Base-by-base conservation (phyloP, 345 rosid species). In the Corchorus capsularis region DNA sequence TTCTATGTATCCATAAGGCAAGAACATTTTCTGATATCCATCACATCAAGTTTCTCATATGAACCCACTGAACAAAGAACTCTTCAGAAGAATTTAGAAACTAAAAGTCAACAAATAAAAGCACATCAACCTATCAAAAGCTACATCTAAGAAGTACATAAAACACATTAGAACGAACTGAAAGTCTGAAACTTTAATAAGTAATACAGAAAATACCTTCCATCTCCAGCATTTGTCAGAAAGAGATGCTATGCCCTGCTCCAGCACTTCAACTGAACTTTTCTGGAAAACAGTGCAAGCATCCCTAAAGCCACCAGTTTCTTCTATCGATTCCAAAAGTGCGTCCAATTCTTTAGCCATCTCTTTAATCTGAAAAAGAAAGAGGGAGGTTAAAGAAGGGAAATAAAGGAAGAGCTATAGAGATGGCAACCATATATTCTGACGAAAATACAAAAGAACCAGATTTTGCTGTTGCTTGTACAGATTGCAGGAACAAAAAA, bases 231-330 rank as follows among this genome's bases (percentile, higher is more conserved):
- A 92, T 77, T 82, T 89, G 67, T 83, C 83, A 82, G 91, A 89
- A 77, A 93, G 88, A 76, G 49, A 76, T 71, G 75, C 77, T 72
- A 92, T 80, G 78, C 89, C 90, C 66, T 87, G 81, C 81, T 92
- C 99, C 85, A 96, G 74, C 81, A 77, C 90, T 81, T 92, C 94
- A 72, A 93, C 82, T 67, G 87, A 79, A 80, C 76, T 77, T 83
- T 83, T 88, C 81, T 84, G 90, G 35, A 77, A 83, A 76, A 85
- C 80, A 69, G 91, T 89, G 82, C 98, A 92, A 67, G 89, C 88
- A 82, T 96, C 99, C 85, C 78, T 86, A 79, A 88, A 88, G 78
- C 99, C 98, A 71, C 96, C 99, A 37, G 84, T 77, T 85, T 76
- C 88, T 86, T 91, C 92, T 77, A 93, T 89, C 74, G 85, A 89